Evolutionary conservation across 73 alveolate species (phyloP).

Genomic region (Paramecium octaurelia): DNA sequence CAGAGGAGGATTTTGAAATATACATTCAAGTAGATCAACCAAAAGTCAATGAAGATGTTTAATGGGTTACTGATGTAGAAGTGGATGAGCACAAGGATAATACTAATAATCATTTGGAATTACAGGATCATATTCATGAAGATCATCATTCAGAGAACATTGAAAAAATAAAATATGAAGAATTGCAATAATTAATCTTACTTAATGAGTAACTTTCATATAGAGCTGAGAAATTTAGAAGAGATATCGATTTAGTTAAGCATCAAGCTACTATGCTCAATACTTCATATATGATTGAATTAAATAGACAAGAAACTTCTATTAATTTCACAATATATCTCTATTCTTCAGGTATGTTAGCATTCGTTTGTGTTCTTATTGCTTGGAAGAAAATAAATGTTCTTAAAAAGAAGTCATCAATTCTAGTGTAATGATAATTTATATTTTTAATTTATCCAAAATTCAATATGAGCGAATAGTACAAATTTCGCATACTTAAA

Average conservation of each 20-base stretch:
- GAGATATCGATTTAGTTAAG: not conserved
- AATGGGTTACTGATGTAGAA: constrained; percentile 2
- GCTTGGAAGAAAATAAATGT: not conserved
- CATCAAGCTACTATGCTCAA: not conserved
- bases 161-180: not conserved
- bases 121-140: not conserved
- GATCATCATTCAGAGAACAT: not conserved
- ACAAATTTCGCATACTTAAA: not conserved
- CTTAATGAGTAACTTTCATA: not conserved
- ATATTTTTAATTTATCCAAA: not conserved
- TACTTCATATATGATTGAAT: not conserved
- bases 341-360: not conserved
- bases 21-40: not conserved
- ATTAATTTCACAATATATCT: not conserved
- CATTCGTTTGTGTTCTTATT: not conserved
- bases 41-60: not conserved
- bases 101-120: not conserved
- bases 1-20: not conserved
- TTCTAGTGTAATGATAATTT: not conserved
- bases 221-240: not conserved
- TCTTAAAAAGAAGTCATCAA: not conserved
- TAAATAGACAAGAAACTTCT: not conserved
- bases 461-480: not conserved
- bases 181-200: not conserved
- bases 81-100: not conserved